Percentiles rank a stretch among this genome's conserved stretches.
Conservation (phyloP, 2,329 filamentous ascomycete genomes). For the Mycosphaerella sp. region DNA sequence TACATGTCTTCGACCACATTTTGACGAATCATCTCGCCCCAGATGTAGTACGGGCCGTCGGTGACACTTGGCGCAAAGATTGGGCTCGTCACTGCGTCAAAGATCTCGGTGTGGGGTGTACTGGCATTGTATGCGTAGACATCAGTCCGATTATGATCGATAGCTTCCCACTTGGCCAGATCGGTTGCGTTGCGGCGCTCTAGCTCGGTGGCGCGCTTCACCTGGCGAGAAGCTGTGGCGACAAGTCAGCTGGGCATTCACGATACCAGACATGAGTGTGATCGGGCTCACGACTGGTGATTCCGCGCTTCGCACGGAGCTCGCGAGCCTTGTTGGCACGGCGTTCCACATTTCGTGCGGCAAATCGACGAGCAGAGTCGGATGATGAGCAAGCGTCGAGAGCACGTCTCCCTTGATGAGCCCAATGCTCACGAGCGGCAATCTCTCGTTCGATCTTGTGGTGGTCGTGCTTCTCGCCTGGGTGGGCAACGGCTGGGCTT, state of each 20-base stretch:
- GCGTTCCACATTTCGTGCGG: constrained; percentile 11
- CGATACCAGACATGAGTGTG: background rate
- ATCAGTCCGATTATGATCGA: constrained; percentile 29
- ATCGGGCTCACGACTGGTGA: background rate
- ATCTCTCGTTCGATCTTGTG: constrained; percentile 31
- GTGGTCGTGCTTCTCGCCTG: constrained; percentile 34
- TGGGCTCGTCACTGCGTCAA: constrained; percentile 24
- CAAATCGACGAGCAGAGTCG: constrained; percentile 12
- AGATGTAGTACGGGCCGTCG: constrained; percentile 31
- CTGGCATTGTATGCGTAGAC: constrained; percentile 25
- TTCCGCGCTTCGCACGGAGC: constrained; percentile 15
- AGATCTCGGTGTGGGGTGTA: constrained; percentile 24
- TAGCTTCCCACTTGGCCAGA: constrained; percentile 30
- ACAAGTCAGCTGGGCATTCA: background rate
- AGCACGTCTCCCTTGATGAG: constrained; percentile 13
- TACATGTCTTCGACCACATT: constrained; percentile 40
- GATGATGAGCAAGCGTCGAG: constrained; percentile 17
- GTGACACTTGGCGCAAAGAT: constrained; percentile 28
- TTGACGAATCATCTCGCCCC: constrained; percentile 36
- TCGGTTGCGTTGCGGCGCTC: constrained; percentile 19
- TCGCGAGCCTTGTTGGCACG: constrained; percentile 14
- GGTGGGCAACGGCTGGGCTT: constrained; percentile 27
- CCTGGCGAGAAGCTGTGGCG: constrained; percentile 5
- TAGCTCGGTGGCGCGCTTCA: constrained; percentile 16
- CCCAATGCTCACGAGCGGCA: constrained; percentile 25